Conservation (phyloP, 352 stramenopile genomes). For the Thalassiosira pacifica region DNA sequence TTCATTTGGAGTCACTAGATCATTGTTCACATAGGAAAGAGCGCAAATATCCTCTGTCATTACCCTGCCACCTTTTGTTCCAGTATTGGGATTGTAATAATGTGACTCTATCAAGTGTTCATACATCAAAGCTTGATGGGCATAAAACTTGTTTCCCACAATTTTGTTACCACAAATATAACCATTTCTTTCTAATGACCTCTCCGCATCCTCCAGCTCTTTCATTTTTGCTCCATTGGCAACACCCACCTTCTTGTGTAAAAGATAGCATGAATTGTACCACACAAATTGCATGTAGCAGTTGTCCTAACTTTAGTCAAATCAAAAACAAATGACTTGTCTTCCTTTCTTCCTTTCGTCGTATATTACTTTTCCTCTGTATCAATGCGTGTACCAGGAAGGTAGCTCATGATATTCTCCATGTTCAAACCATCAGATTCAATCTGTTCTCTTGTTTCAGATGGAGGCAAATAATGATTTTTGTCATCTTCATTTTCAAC, state of each 20-base stretch:
- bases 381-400: not conserved
- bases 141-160: not conserved
- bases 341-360: conserved; percentile 2
- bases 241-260: not conserved
- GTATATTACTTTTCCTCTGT: not conserved
- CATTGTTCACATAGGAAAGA: no score
- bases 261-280: conserved; percentile 1
- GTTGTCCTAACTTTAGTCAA: conserved; percentile 3
- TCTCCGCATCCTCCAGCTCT: not conserved
- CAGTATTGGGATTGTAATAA: conserved; percentile 23
- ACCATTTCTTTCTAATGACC: not conserved
- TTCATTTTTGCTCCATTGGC: not conserved
- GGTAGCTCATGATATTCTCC: not conserved
- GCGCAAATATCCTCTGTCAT: conserved; percentile 13
- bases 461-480: not conserved
- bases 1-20: conserved; percentile 11
- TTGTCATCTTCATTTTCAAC: no score
- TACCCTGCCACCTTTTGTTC: conserved; percentile 24
- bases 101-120: conserved; percentile 16
- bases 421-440: not conserved
- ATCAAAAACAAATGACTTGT: conserved; percentile 9
- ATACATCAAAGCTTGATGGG: not conserved
- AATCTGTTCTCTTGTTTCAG: not conserved
- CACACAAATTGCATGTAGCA: conserved; percentile 22
- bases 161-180: not conserved